Conservation (phyloP, 176 grass and related monocot species). For the Triticum aestivum region IWGSC_CS_RefSeq_v2.1 NC_057808.1:365928833-365929332, state of each 20-base stretch:
- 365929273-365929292: not conserved
- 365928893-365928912: conserved; percentile 94
- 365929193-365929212: not conserved
- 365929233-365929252: conserved; percentile 23
- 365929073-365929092: conserved; percentile 95
- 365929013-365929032: conserved; percentile 30
- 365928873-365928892: conserved; percentile 60
- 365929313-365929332: conserved; percentile 18
- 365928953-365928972: conserved; percentile 97
- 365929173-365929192: conserved; percentile 3
- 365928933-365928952: conserved; percentile 95
- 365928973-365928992: not conserved
- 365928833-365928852: conserved; percentile 44
- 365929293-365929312: not conserved
- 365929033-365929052: conserved; percentile 88
- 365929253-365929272: conserved; percentile 8
- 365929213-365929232: not conserved
- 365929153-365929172: conserved; percentile 7
- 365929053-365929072: conserved; percentile 94
- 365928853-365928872: conserved; percentile 26
- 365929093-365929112: conserved; percentile 53
- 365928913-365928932: conserved; percentile 98
- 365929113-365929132: conserved; percentile 21
- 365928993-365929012: conserved; percentile 16
- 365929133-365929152: conserved; percentile 1